A percentile compares a stretch with the other conserved stretches of the same genome.
These are phyloP conservation scores for Suillus tomentosus DNA, from an alignment of 768 basidiomycete species.

Conservation along the genomic window DNA sequence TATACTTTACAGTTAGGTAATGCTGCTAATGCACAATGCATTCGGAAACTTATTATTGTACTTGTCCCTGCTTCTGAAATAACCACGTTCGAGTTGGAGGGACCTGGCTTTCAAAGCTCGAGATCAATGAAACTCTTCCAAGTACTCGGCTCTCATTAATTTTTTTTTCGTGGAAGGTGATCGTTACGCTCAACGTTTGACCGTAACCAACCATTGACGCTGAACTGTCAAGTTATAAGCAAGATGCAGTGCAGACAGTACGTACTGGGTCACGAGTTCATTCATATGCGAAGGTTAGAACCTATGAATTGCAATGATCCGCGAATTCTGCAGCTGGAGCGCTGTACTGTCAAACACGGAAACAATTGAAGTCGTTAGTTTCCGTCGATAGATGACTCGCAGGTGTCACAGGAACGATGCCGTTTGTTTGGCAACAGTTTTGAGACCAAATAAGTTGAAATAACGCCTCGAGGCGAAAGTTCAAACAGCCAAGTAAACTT, in stretches of 20 bases:
- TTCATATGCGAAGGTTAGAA: neutral
- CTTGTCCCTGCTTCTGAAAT: neutral
- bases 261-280: neutral
- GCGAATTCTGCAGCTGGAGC: neutral
- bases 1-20: neutral
- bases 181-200: neutral
- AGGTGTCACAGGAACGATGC: neutral
- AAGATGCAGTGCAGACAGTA: neutral
- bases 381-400: neutral
- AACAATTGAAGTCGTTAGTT: neutral
- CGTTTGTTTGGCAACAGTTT: slow-evolving; percentile 29
- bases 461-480: neutral
- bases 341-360: neutral
- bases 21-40: too few species aligned
- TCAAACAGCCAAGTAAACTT: slow-evolving; percentile 20
- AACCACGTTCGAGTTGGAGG: too few species aligned
- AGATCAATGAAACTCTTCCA: too few species aligned
- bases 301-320: neutral
- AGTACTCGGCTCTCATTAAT: neutral
- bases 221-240: neutral
- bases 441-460: slow-evolving; percentile 34
- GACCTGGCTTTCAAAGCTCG: too few species aligned
- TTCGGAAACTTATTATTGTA: neutral
- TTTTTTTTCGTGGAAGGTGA: neutral
- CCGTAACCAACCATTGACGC: neutral